Conservation (phyloP, 495 filamentous ascomycete genomes). For the Rostrohypoxylon terebratum region DNA sequence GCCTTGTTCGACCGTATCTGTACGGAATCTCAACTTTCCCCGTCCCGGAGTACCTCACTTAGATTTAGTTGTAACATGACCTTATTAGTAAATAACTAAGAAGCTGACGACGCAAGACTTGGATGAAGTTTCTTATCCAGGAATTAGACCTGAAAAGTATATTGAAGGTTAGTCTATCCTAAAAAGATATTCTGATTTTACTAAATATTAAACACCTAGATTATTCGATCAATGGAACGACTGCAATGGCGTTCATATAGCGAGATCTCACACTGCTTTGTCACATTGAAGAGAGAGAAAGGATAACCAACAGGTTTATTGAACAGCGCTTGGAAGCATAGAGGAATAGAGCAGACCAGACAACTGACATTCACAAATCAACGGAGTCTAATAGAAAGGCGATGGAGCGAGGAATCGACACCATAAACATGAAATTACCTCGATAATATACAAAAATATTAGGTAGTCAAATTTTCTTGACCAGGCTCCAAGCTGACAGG, state of each 20-base stretch:
- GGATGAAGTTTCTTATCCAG: background rate
- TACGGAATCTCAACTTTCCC: background rate
- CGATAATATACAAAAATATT: background rate
- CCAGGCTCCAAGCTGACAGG: slow-evolving; percentile 7
- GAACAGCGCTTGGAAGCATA: slow-evolving; percentile 6
- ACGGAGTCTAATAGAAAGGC: slow-evolving; percentile 2
- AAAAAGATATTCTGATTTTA: background rate
- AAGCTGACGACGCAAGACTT: background rate
- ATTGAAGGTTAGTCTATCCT: background rate
- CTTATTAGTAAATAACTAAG: background rate
- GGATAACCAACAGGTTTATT: slow-evolving; percentile 11
- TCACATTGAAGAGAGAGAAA: background rate
- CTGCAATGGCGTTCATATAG: background rate
- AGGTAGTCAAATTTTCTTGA: background rate
- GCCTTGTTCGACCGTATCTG: background rate
- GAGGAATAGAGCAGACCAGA: background rate
- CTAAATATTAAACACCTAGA: background rate
- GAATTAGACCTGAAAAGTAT: background rate
- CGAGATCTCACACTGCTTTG: background rate
- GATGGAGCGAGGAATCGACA: slow-evolving; percentile 19
- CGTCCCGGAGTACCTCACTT: too few relatives aligned
- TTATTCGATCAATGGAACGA: background rate
- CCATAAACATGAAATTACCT: background rate
- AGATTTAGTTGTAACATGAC: too few relatives aligned
- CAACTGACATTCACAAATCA: background rate